These are phyloP conservation scores for Phalaenopsis hybrid DNA, from an alignment of 116 monocot species.

Conservation along the genomic window DNA sequence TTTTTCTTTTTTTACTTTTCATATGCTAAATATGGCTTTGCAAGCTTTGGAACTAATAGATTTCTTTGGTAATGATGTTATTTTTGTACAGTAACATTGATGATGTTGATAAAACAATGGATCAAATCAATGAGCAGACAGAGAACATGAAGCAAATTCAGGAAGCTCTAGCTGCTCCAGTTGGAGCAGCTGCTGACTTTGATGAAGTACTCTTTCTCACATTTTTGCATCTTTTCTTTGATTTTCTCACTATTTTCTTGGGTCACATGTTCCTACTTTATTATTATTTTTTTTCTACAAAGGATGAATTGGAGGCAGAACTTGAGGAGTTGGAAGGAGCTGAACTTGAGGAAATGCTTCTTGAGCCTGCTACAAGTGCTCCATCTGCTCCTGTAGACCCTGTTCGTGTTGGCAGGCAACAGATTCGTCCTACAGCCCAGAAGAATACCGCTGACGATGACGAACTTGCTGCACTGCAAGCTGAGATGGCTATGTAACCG, in stretches of 20 bases:
- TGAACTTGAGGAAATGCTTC: conserved; percentile 75
- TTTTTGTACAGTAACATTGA: conserved; percentile 50
- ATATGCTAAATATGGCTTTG: neutral
- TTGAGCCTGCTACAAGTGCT: conserved; percentile 53
- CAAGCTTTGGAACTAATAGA: neutral
- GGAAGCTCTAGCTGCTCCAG: conserved; percentile 55
- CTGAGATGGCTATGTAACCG: conserved; percentile 73
- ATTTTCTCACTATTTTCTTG: neutral
- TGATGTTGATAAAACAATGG: conserved; percentile 67
- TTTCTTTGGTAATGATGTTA: neutral
- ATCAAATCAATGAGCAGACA: conserved; percentile 69
- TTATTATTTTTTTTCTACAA: neutral
- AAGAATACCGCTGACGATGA: conserved; percentile 58
- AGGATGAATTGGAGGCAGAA: conserved; percentile 93
- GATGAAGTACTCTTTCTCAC: conserved; percentile 42
- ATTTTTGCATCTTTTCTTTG: neutral
- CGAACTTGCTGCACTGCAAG: conserved; percentile 74
- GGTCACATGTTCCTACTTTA: neutral
- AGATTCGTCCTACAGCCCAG: conserved; percentile 28
- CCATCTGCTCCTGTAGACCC: conserved; percentile 35
- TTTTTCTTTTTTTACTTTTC: neutral
- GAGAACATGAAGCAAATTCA: conserved; percentile 70
- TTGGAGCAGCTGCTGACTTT: conserved; percentile 62
- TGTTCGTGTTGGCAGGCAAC: conserved; percentile 39
- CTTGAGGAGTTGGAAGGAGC: conserved; percentile 79